A percentile compares a stretch with the other conserved stretches of the same genome.
phyloP scores from a whole-genome alignment of 2,329 filamentous ascomycete species.

The Aulographum hederae region DNA sequence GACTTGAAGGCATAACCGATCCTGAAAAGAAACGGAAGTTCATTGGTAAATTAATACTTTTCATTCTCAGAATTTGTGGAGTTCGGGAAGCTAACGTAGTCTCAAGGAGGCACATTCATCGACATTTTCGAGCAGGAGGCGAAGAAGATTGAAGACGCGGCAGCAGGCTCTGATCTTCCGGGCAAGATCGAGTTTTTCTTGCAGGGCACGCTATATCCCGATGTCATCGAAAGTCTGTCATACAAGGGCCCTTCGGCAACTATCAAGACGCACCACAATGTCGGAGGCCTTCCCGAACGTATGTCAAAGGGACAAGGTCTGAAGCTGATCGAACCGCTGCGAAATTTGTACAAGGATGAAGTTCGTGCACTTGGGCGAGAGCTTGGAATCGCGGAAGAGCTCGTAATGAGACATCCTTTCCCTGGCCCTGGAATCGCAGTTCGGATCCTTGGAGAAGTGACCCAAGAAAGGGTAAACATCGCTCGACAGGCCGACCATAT shows the following conservation, averaged over 20 bases:
- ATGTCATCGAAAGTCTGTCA: conserved; percentile 52
- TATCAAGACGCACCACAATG: conserved; percentile 60
- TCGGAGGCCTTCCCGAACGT: conserved; percentile 46
- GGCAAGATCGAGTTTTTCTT: conserved; percentile 73
- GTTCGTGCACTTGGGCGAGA: conserved; percentile 51
- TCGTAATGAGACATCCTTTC: conserved; percentile 66
- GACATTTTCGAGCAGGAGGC: conserved; percentile 72
- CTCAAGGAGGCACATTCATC: conserved; percentile 53
- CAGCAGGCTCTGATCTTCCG: conserved; percentile 45
- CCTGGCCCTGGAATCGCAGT: conserved; percentile 61
- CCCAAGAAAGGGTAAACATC: conserved; percentile 59
- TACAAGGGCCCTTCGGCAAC: conserved; percentile 55
- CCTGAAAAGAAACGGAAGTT: conserved; percentile 85
- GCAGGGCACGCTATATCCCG: conserved; percentile 70
- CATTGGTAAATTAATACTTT: no score
- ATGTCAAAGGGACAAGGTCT: conserved; percentile 28
- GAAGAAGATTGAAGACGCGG: conserved; percentile 51
- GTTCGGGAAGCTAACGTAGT: no score
- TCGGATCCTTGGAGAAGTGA: conserved; percentile 71
- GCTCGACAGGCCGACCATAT: conserved; percentile 61
- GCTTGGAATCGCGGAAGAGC: conserved; percentile 52
- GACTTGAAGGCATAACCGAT: conserved; percentile 53
- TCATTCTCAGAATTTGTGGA: no score
- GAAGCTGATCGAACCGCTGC: conserved; percentile 61
- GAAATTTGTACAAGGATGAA: conserved; percentile 73